These are phyloP conservation scores for Solanum commersonii DNA, from an alignment of 257 asterid genomes.

Conservation along the genomic window DNA sequence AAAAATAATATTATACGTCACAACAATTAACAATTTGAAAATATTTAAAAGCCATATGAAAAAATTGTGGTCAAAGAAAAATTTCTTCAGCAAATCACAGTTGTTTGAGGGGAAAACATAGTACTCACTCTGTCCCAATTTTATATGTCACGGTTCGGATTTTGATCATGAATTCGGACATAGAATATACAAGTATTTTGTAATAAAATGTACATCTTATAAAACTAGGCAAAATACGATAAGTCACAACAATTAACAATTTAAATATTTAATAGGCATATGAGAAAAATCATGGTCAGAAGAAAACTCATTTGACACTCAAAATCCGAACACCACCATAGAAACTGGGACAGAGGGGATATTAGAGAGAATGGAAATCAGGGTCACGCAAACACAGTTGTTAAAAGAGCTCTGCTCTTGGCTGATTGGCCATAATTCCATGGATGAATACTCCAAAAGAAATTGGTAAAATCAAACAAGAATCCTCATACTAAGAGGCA, in stretches of 20 bases:
- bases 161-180: neutral
- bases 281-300: neutral
- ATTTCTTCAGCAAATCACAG: neutral
- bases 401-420: neutral
- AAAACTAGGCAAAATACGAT: neutral
- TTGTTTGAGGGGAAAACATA: neutral
- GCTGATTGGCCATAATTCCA: neutral
- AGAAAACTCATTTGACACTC: neutral
- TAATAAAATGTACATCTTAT: neutral
- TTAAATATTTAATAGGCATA: neutral
- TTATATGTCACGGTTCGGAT: neutral
- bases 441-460: neutral
- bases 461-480: neutral
- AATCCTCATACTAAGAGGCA: neutral
- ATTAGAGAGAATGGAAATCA: neutral
- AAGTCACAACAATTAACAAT: neutral
- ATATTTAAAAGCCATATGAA: neutral
- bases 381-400: neutral
- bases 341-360: neutral
- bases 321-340: neutral
- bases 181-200: neutral
- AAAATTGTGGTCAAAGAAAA: neutral
- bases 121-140: neutral
- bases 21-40: neutral
- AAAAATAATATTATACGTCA: neutral